phyloP scores from a whole-genome alignment of 1,284 basidiomycete species.

The Tetrapyrgos nigripes region DNA sequence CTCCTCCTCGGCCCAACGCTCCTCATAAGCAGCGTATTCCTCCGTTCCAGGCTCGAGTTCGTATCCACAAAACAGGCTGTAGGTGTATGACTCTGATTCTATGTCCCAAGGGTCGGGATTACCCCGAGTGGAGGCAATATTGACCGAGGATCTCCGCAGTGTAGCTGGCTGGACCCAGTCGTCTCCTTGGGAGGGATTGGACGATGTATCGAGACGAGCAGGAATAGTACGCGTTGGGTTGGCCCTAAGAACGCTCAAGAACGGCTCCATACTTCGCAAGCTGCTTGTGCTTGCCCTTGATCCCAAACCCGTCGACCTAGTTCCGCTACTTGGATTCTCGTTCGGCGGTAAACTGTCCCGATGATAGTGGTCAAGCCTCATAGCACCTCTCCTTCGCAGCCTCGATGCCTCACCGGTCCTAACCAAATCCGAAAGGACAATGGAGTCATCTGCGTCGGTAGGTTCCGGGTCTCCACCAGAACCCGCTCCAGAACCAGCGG shows the following conservation, averaged over 20 bases:
- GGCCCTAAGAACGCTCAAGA: background rate
- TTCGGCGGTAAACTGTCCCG: too few species aligned
- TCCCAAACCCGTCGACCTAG: background rate
- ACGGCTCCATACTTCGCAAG: too few species aligned
- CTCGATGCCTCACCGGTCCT: constrained; percentile 74
- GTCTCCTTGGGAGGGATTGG: background rate
- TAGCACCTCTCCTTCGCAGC: constrained; percentile 71
- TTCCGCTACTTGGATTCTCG: background rate
- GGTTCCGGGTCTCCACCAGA: background rate
- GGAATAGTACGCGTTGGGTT: background rate
- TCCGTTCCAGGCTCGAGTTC: constrained; percentile 17
- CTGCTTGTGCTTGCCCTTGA: background rate
- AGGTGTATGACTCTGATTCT: constrained; percentile 36
- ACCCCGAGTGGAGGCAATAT: background rate
- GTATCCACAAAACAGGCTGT: constrained; percentile 61
- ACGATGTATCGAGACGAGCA: background rate
- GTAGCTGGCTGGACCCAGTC: background rate
- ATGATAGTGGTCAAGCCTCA: constrained; percentile 61
- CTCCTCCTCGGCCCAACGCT: background rate
- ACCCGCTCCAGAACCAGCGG: background rate
- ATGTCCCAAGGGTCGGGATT: constrained; percentile 6
- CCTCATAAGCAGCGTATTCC: background rate
- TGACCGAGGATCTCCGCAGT: background rate
- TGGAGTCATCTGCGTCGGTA: constrained; percentile 64
- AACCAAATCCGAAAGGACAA: constrained; percentile 73